Evolutionary conservation across 441 rosid genomes (phyloP).

Genomic region (Pelargonium cotyledonis): DNA sequence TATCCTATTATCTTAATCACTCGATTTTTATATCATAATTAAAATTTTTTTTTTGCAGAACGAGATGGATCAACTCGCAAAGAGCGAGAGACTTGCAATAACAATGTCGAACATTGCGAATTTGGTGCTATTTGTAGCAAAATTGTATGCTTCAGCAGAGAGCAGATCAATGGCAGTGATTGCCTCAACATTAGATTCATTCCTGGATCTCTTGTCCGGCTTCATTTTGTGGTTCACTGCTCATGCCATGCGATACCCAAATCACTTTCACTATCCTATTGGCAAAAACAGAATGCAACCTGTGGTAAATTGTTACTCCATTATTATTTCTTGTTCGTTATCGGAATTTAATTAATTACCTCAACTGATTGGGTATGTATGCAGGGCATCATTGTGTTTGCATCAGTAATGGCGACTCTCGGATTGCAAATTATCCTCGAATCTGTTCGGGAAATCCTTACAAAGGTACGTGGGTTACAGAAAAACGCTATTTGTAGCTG

Average conservation of each 20-base stretch:
- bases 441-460: conserved; percentile 43
- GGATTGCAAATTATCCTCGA: conserved; percentile 63
- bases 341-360: no score
- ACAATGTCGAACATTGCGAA: conserved; percentile 49
- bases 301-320: conserved; percentile 29
- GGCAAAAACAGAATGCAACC: conserved; percentile 70
- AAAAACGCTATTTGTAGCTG: no score
- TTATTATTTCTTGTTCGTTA: no score
- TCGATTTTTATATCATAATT: not conserved
- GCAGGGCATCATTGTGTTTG: conserved; percentile 73
- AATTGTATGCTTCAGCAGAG: conserved; percentile 44
- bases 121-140: conserved; percentile 47
- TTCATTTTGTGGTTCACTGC: conserved; percentile 58
- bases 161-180: conserved; percentile 59
- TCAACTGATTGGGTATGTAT: no score
- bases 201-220: conserved; percentile 54
- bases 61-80: conserved; percentile 37
- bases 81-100: conserved; percentile 37
- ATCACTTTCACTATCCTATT: conserved; percentile 43
- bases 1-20: not conserved
- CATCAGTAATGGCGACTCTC: conserved; percentile 71
- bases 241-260: conserved; percentile 39
- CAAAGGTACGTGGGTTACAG: conserved; percentile 25
- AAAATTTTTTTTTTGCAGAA: conserved; percentile 17
- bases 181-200: conserved; percentile 58